phyloP scores from a whole-genome alignment of 2,329 filamentous ascomycete species.

The Colletotrichum sidae region DNA sequence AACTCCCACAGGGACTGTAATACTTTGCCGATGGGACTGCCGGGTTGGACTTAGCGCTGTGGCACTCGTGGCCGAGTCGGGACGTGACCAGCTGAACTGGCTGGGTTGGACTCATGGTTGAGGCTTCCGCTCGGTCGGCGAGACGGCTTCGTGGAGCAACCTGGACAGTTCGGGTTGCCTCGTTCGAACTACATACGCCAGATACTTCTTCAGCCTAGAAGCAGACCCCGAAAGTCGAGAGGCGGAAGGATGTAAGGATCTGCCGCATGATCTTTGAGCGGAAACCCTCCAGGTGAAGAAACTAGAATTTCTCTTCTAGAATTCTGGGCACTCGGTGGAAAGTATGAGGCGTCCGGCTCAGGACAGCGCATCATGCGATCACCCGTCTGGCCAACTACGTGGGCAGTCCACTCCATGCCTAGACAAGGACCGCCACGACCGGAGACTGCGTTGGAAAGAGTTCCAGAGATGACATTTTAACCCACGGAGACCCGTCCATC shows the following conservation, averaged over 20 bases:
- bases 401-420: background rate
- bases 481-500: too few relatives aligned
- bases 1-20: slow-evolving; percentile 32
- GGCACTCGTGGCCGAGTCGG: slow-evolving; percentile 15
- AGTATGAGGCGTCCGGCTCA: background rate
- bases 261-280: too few relatives aligned
- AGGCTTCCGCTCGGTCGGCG: background rate
- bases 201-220: background rate
- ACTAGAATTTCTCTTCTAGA: slow-evolving; percentile 2
- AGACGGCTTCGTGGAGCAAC: background rate
- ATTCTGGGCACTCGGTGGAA: slow-evolving; percentile 3
- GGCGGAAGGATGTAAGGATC: background rate
- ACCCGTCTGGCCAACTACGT: slow-evolving; percentile 12
- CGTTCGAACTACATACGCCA: background rate
- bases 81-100: background rate
- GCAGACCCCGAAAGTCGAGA: background rate
- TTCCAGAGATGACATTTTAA: background rate
- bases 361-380: slow-evolving; percentile 13
- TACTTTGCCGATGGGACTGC: slow-evolving; percentile 13
- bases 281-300: background rate
- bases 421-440: background rate
- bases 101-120: background rate
- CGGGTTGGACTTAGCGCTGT: slow-evolving; percentile 14
- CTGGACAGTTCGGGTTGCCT: background rate
- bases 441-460: background rate